phyloP scores from a whole-genome alignment of 2,329 filamentous ascomycete species.

The Aspergillus ustus region DNA sequence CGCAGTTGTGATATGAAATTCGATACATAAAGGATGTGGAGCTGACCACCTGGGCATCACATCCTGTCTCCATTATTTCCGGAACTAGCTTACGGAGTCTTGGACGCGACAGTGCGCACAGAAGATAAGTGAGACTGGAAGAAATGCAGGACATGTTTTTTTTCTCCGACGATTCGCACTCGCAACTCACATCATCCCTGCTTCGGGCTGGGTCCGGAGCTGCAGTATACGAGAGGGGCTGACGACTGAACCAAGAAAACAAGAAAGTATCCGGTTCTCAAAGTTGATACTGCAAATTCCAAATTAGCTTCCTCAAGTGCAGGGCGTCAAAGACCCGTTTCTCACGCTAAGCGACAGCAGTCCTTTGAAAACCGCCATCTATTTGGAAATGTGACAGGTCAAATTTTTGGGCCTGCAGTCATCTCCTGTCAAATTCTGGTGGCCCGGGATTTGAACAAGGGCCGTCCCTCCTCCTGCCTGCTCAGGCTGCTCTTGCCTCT shows the following conservation, averaged over 20 bases:
- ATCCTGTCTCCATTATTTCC: slow-evolving; percentile 1
- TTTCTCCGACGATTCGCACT: slow-evolving; percentile 9
- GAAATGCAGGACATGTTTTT: slow-evolving; percentile 6
- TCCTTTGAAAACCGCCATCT: slow-evolving; percentile 7
- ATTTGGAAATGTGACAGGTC: slow-evolving; percentile 21
- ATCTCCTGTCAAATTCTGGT: slow-evolving; percentile 14
- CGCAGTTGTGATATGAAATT: slow-evolving; percentile 7
- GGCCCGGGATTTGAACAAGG: not conserved
- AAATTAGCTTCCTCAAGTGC: slow-evolving; percentile 6
- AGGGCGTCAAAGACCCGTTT: slow-evolving; percentile 7
- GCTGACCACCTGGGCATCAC: slow-evolving; percentile 11
- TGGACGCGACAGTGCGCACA: slow-evolving; percentile 3
- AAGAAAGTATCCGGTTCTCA: slow-evolving; percentile 1
- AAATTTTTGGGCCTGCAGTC: slow-evolving; percentile 6
- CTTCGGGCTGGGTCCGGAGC: not conserved
- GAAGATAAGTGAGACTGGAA: slow-evolving; percentile 1
- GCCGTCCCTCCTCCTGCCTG: not conserved
- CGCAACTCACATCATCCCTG: slow-evolving; percentile 14
- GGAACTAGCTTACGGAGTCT: not conserved
- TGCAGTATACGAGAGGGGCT: slow-evolving; percentile 7
- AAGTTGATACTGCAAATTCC: slow-evolving; percentile 15
- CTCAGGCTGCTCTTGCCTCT: not conserved
- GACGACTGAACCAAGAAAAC: not conserved
- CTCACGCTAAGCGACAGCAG: slow-evolving; percentile 14
- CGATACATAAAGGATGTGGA: slow-evolving; percentile 24